Evolutionary conservation across 2,329 filamentous ascomycete genomes (phyloP).

Genomic region (Corynespora cassiicola): DNA sequence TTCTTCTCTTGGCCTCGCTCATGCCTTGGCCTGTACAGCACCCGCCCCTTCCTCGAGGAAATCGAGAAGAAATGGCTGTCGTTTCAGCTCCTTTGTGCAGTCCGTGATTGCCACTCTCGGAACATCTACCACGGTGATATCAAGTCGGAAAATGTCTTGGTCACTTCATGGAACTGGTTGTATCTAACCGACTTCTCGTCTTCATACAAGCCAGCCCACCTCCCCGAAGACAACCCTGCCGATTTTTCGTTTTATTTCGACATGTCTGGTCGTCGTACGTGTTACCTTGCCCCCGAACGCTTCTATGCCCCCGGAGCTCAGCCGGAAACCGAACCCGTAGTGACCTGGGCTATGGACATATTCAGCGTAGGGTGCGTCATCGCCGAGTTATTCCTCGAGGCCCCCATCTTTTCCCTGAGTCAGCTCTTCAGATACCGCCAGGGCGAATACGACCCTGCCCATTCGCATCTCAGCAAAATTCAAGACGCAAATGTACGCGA

Average conservation of each 20-base stretch:
- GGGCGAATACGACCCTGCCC: slow-evolving; percentile 88
- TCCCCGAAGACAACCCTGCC: slow-evolving; percentile 95
- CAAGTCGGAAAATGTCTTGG: slow-evolving; percentile 95
- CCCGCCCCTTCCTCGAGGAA: slow-evolving; percentile 92
- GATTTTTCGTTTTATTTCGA: slow-evolving; percentile 99
- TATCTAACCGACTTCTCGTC: slow-evolving; percentile 98
- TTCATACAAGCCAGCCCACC: slow-evolving; percentile 89
- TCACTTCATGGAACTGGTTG: slow-evolving; percentile 99
- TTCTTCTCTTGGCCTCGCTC: background rate
- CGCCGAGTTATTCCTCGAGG: slow-evolving; percentile 92
- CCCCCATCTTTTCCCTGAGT: slow-evolving; percentile 96
- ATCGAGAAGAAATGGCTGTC: slow-evolving; percentile 99
- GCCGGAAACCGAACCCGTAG: slow-evolving; percentile 66
- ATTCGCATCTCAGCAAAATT: slow-evolving; percentile 82
- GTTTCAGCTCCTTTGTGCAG: slow-evolving; percentile 89
- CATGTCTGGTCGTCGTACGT: slow-evolving; percentile 86
- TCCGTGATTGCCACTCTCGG: slow-evolving; percentile 88
- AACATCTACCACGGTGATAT: slow-evolving; percentile 97
- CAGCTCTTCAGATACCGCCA: slow-evolving; percentile 94
- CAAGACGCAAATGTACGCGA: slow-evolving; percentile 86
- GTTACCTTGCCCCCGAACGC: slow-evolving; percentile 92
- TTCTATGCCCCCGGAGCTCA: slow-evolving; percentile 77
- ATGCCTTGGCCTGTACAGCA: slow-evolving; percentile 63
- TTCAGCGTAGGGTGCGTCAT: slow-evolving; percentile 98
- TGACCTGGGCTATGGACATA: slow-evolving; percentile 97